Percentiles rank a stretch among this genome's conserved stretches.
phyloP scores from a whole-genome alignment of 768 basidiomycete genomes.

The Tephrocybe sp. region DNA sequence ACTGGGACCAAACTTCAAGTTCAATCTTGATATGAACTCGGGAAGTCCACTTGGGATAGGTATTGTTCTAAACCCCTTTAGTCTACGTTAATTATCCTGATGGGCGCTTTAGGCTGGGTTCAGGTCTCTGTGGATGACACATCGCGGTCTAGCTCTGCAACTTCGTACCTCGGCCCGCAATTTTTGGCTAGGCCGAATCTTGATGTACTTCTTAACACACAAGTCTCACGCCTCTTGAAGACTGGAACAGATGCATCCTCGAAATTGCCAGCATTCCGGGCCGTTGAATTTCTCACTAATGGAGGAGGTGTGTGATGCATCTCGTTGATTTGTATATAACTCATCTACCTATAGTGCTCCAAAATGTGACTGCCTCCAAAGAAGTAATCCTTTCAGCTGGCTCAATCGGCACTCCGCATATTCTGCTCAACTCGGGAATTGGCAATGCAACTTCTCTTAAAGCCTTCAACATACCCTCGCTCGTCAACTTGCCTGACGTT shows the following conservation, averaged over 20 bases:
- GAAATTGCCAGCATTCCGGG: slow-evolving; percentile 8
- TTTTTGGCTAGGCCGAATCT: slow-evolving; percentile 21
- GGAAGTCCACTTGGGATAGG: slow-evolving; percentile 23
- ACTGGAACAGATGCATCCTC: slow-evolving; percentile 11
- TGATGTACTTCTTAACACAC: slow-evolving; percentile 18
- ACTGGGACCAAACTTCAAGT: slow-evolving; percentile 22
- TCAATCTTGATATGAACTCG: slow-evolving; percentile 22
- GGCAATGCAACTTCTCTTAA: slow-evolving; percentile 19
- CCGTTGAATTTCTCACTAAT: slow-evolving; percentile 14
- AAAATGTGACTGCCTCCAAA: slow-evolving; percentile 22
- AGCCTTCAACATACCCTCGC: slow-evolving; percentile 12
- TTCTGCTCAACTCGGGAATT: slow-evolving; percentile 29
- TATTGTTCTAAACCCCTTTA: slow-evolving; percentile 4
- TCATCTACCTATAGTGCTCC: slow-evolving; percentile 3
- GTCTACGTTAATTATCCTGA: background rate
- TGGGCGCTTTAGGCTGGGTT: slow-evolving; percentile 8
- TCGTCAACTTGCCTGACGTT: slow-evolving; percentile 22
- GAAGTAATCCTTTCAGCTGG: slow-evolving; percentile 35
- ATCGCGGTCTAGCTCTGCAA: slow-evolving; percentile 20
- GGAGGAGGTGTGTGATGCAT: background rate
- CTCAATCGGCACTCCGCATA: slow-evolving; percentile 26
- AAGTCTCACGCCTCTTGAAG: slow-evolving; percentile 16
- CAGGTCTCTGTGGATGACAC: slow-evolving; percentile 12
- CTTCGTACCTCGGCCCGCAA: slow-evolving; percentile 19
- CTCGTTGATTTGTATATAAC: background rate